A percentile compares a stretch with the other conserved stretches of the same genome.
Evolutionary conservation across 1,139 yeast species (phyloP).

Genomic region (Geotrichum phurueaensis): DNA sequence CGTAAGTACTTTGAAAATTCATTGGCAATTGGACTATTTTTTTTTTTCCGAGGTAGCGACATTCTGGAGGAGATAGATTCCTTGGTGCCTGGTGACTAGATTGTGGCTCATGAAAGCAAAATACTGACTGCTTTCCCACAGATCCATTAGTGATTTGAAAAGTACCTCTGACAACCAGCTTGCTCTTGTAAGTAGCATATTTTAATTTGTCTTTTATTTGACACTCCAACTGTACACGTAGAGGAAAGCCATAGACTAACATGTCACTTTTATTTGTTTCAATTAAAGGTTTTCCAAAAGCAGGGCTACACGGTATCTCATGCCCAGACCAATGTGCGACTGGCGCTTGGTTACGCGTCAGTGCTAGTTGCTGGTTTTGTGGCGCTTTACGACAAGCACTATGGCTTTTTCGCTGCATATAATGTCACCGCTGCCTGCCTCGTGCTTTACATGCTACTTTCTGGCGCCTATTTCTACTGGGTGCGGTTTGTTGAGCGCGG

Average conservation of each 20-base stretch:
- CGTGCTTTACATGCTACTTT: constrained; percentile 45
- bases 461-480: constrained; percentile 46
- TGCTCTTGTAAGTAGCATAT: constrained; percentile 24
- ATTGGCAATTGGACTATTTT: background rate
- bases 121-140: constrained; percentile 5
- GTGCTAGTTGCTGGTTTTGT: constrained; percentile 62
- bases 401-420: constrained; percentile 41
- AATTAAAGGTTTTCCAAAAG: constrained; percentile 40
- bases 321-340: constrained; percentile 51
- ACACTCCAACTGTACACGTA: background rate
- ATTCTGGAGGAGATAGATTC: background rate
- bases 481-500: constrained; percentile 48
- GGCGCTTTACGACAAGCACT: constrained; percentile 61
- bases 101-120: background rate
- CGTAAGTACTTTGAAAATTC: constrained; percentile 1
- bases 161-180: constrained; percentile 35
- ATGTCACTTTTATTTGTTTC: constrained; percentile 24
- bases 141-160: constrained; percentile 33
- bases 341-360: constrained; percentile 63
- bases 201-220: background rate
- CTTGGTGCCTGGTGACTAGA: background rate
- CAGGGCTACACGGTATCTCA: constrained; percentile 63
- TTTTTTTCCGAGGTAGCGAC: background rate
- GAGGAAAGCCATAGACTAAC: background rate
- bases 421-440: constrained; percentile 44